Evolutionary conservation across 495 filamentous ascomycete genomes (phyloP).

Genomic region (Penicillium riverlandense): DNA sequence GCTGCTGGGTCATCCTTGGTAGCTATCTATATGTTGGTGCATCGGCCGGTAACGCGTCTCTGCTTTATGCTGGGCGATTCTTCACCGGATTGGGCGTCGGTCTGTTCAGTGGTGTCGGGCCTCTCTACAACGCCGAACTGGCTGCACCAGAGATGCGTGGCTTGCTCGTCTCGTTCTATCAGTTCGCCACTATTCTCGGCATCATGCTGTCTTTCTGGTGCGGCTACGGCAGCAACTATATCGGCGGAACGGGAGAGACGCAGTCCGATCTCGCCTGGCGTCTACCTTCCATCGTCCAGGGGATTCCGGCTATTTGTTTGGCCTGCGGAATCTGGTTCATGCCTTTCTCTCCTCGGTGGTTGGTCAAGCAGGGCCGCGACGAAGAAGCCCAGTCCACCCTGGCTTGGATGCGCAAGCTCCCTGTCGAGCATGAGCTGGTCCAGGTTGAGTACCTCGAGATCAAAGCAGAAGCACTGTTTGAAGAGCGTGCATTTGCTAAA

Average conservation of each 20-base stretch:
- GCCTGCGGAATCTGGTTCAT: constrained; percentile 38
- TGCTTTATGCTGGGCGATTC: constrained; percentile 57
- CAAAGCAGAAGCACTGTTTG: constrained; percentile 32
- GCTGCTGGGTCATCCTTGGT: constrained; percentile 59
- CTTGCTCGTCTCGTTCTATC: constrained; percentile 65
- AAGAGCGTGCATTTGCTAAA: constrained; percentile 30
- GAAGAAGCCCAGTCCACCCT: constrained; percentile 42
- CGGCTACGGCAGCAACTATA: constrained; percentile 50
- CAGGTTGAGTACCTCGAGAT: constrained; percentile 41
- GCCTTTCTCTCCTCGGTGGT: constrained; percentile 42
- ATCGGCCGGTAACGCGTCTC: constrained; percentile 51
- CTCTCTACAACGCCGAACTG: constrained; percentile 71
- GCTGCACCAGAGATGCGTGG: constrained; percentile 70
- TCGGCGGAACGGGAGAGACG: constrained; percentile 25
- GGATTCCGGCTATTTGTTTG: constrained; percentile 36
- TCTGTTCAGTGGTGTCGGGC: constrained; percentile 44
- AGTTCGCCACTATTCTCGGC: constrained; percentile 78
- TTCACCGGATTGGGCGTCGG: constrained; percentile 66
- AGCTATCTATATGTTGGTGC: constrained; percentile 50
- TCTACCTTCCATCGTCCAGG: constrained; percentile 43
- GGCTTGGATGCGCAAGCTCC: constrained; percentile 38
- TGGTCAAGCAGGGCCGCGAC: constrained; percentile 39
- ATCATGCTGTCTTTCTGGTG: constrained; percentile 67
- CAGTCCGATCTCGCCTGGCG: constrained; percentile 40
- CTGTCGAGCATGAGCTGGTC: constrained; percentile 27